Conservation (phyloP, 176 grass and related monocot genomes). For the Avena sativa region DNA sequence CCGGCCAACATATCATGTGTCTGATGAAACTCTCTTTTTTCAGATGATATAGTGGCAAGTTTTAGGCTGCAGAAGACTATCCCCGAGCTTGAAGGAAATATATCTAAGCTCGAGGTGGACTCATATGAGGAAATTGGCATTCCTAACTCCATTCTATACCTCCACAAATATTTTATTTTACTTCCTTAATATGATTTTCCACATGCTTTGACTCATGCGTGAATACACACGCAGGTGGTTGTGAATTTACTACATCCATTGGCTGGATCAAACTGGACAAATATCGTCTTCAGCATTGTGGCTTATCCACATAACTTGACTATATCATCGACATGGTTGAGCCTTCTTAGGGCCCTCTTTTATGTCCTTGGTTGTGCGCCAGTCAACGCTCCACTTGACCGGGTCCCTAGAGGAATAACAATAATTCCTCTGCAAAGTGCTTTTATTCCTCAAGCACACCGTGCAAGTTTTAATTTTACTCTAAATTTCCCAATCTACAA, state of each 20-base stretch:
- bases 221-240: constrained; percentile 56
- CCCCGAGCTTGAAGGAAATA: constrained; percentile 61
- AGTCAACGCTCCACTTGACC: constrained; percentile 86
- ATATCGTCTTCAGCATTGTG: constrained; percentile 79
- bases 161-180: constrained; percentile 7
- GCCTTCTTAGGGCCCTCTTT: constrained; percentile 81
- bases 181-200: constrained; percentile 5
- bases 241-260: constrained; percentile 69
- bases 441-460: constrained; percentile 78
- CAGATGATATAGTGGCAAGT: constrained; percentile 91
- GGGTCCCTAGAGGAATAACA: constrained; percentile 78
- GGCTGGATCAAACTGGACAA: constrained; percentile 77
- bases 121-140: constrained; percentile 92
- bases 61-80: constrained; percentile 81
- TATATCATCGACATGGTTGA: constrained; percentile 77
- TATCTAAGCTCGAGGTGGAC: constrained; percentile 74
- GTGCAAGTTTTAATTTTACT: constrained; percentile 88
- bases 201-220: constrained; percentile 8
- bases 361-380: constrained; percentile 74
- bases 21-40: constrained; percentile 23
- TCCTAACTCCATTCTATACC: constrained; percentile 71
- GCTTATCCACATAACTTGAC: constrained; percentile 65
- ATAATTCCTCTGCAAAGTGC: constrained; percentile 81
- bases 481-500: constrained; percentile 92
- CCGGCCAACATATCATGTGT: neutral